Conservation (phyloP, 2,329 filamentous ascomycete genomes). For the Ceratocystiopsis minuta region DNA sequence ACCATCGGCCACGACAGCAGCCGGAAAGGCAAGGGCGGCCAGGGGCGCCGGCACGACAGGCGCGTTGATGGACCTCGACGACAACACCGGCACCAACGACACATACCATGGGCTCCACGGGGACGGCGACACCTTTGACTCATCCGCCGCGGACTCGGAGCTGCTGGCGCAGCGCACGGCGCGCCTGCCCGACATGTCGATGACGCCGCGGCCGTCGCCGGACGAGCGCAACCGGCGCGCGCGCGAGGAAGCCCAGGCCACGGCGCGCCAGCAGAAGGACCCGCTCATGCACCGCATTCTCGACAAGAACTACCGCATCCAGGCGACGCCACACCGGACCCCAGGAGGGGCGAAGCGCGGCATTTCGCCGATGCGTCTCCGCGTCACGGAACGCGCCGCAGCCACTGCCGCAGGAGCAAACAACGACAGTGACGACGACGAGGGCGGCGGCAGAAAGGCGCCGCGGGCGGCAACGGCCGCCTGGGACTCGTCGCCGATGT, state of each 20-base stretch:
- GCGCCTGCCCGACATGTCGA: conserved; percentile 41
- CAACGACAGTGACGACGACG: no score
- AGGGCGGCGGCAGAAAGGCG: conserved; percentile 7
- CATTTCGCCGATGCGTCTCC: conserved; percentile 27
- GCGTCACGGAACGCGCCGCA: conserved; percentile 15
- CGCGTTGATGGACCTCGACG: conserved; percentile 14
- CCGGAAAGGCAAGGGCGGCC: background rate
- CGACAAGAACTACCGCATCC: conserved; percentile 87
- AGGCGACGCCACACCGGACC: conserved; percentile 66
- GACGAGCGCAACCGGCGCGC: conserved; percentile 28
- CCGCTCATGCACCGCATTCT: conserved; percentile 78
- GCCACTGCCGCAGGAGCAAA: background rate
- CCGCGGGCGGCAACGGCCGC: conserved; percentile 10
- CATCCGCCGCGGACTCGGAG: conserved; percentile 22
- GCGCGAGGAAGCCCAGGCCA: conserved; percentile 10
- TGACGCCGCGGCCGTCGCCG: conserved; percentile 40
- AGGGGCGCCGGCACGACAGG: conserved; percentile 15
- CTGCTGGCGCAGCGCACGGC: conserved; percentile 34
- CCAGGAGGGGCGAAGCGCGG: conserved; percentile 15
- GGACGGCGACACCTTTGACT: conserved; percentile 18
- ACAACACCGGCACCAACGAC: conserved; percentile 20
- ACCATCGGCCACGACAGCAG: no score
- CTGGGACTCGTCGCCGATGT: conserved; percentile 41
- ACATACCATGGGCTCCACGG: conserved; percentile 17
- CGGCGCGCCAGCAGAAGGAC: conserved; percentile 34